Evolutionary conservation across 441 rosid genomes (phyloP).

Genomic region (Macaranga tanarius): DNA sequence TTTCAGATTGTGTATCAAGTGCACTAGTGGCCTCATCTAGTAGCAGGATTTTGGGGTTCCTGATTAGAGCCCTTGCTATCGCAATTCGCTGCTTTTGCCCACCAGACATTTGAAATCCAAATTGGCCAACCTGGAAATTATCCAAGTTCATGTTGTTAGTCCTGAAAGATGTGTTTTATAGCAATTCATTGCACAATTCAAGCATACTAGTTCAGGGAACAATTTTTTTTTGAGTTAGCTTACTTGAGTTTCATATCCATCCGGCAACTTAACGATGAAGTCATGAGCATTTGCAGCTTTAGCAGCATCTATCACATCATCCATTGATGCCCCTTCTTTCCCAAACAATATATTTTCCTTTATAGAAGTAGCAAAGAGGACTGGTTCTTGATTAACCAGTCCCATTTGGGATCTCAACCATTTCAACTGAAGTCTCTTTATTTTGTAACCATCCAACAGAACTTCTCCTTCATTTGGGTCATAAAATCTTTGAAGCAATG

Average conservation of each 20-base stretch:
- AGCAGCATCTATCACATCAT: conserved; percentile 53
- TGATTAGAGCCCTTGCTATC: conserved; percentile 61
- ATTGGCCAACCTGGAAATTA: conserved; percentile 57
- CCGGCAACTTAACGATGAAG: conserved; percentile 59
- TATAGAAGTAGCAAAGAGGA: conserved; percentile 64
- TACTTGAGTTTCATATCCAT: conserved; percentile 70
- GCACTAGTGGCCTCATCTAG: conserved; percentile 80
- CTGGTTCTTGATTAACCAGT: conserved; percentile 67
- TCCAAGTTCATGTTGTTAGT: conserved; percentile 10
- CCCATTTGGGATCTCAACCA: conserved; percentile 79
- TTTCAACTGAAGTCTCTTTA: conserved; percentile 54
- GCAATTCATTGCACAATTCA: not conserved
- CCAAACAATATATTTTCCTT: conserved; percentile 64
- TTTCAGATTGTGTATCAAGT: conserved; percentile 60
- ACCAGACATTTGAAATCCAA: conserved; percentile 67
- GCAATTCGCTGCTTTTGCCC: conserved; percentile 78
- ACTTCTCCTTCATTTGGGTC: conserved; percentile 57
- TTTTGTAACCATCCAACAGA: conserved; percentile 59
- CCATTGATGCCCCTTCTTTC: conserved; percentile 64
- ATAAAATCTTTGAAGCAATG: conserved; percentile 65
- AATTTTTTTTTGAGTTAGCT: conserved; percentile 14
- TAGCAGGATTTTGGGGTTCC: conserved; percentile 63
- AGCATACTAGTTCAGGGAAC: no score
- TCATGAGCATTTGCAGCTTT: conserved; percentile 69
- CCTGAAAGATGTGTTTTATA: not conserved